Conservation (phyloP, 768 basidiomycete genomes). For the Xerocomus spinulosus region DNA sequence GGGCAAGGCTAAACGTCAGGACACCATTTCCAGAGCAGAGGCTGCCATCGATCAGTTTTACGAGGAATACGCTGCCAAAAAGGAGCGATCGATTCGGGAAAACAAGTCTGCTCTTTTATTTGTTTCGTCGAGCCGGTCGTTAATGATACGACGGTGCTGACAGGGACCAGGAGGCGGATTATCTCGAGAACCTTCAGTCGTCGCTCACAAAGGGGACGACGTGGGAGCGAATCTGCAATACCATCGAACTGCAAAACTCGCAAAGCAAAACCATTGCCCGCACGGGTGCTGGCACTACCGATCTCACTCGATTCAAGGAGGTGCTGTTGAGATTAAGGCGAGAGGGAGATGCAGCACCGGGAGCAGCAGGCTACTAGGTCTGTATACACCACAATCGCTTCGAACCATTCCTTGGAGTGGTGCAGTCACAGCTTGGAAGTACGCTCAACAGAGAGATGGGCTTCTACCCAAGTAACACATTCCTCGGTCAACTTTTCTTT, state of each 20-base stretch:
- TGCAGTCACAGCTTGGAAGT: conserved; percentile 20
- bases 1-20: conserved; percentile 71
- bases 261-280: conserved; percentile 95
- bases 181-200: conserved; percentile 64
- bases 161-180: conserved; percentile 86
- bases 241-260: conserved; percentile 88
- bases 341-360: conserved; percentile 88
- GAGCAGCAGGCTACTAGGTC: conserved; percentile 82
- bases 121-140: not conserved
- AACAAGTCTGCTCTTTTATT: conserved; percentile 66
- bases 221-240: conserved; percentile 89
- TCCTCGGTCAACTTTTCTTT: conserved; percentile 55
- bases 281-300: conserved; percentile 82
- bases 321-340: conserved; percentile 83
- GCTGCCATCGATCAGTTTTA: conserved; percentile 87
- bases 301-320: conserved; percentile 88
- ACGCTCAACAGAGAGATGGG: conserved; percentile 15
- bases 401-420: not conserved
- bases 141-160: not conserved
- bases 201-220: conserved; percentile 86
- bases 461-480: conserved; percentile 47
- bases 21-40: conserved; percentile 81
- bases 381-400: conserved; percentile 7
- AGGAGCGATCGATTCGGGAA: conserved; percentile 85
- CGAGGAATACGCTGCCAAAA: conserved; percentile 80